Conservation (phyloP, 306 rosid species). For the Cucurbita ficifolia region DNA sequence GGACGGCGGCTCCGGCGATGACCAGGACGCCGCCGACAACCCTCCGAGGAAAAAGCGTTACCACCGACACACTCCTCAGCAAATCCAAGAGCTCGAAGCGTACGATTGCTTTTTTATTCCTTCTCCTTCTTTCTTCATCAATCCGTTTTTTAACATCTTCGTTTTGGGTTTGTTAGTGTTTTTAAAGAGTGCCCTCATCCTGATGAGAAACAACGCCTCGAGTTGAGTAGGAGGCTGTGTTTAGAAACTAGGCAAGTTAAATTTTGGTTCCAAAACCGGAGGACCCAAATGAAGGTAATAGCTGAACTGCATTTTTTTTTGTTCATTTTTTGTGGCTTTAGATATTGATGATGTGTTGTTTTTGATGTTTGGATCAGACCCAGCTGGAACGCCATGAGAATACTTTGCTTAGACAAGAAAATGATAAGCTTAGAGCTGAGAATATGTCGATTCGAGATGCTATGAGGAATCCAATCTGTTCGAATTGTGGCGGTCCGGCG, state of each 20-base stretch:
- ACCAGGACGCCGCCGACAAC: conserved; percentile 69
- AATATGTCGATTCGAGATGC: conserved; percentile 93
- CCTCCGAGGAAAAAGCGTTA: conserved; percentile 78
- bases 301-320: not conserved
- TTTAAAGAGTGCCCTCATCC: conserved; percentile 99
- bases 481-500: conserved; percentile 87
- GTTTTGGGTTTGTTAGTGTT: conserved; percentile 25
- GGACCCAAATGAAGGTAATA: conserved; percentile 91
- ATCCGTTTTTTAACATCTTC: not conserved
- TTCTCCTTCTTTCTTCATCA: not conserved
- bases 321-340: not conserved
- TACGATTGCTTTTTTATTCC: conserved; percentile 10
- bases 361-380: conserved; percentile 32
- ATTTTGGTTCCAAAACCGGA: conserved; percentile 98
- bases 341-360: not conserved
- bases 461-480: conserved; percentile 82
- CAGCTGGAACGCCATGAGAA: conserved; percentile 95
- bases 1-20: conserved; percentile 93
- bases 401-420: conserved; percentile 76
- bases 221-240: conserved; percentile 63
- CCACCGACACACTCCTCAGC: conserved; percentile 99
- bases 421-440: conserved; percentile 82
- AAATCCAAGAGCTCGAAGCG: conserved; percentile 97
- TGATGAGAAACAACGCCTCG: conserved; percentile 89
- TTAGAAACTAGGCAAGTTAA: conserved; percentile 94